Conservation (phyloP, 768 basidiomycete species). For the Collybia mongolica region DNA sequence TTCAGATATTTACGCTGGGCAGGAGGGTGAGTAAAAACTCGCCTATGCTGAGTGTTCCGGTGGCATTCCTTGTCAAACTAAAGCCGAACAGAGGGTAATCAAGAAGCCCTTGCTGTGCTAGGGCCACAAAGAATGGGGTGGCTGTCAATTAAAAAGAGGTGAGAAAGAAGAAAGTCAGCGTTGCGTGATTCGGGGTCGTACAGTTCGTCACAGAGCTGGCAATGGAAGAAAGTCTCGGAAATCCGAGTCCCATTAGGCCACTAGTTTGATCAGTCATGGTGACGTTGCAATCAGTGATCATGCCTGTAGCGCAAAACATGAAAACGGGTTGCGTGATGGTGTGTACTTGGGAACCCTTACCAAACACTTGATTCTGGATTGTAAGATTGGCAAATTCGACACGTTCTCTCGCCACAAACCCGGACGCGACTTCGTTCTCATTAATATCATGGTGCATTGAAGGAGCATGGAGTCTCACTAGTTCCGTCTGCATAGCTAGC, state of each 20-base stretch:
- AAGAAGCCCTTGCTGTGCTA: slow-evolving; percentile 62
- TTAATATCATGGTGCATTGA: neutral
- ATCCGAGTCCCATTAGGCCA: slow-evolving; percentile 75
- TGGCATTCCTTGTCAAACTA: slow-evolving; percentile 55
- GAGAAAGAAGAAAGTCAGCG: neutral
- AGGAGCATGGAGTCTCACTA: slow-evolving; percentile 37
- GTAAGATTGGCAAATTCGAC: slow-evolving; percentile 61
- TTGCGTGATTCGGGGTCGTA: slow-evolving; percentile 23
- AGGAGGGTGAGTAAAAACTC: slow-evolving; percentile 7
- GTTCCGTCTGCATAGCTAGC: slow-evolving; percentile 69
- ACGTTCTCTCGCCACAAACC: slow-evolving; percentile 70
- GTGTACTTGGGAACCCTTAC: slow-evolving; percentile 26
- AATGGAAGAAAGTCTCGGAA: slow-evolving; percentile 70
- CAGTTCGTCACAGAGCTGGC: slow-evolving; percentile 44
- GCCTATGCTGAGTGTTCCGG: slow-evolving; percentile 70
- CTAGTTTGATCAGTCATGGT: slow-evolving; percentile 62
- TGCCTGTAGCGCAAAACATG: slow-evolving; percentile 34
- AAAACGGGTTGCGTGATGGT: neutral
- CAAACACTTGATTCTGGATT: slow-evolving; percentile 61
- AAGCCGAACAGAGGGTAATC: slow-evolving; percentile 80
- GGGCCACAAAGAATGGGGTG: slow-evolving; percentile 62
- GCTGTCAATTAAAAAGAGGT: slow-evolving; percentile 36
- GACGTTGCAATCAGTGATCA: slow-evolving; percentile 63
- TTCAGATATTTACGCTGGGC: neutral
- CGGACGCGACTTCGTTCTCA: slow-evolving; percentile 49